Percentiles rank a stretch among this genome's conserved stretches.
These are phyloP conservation scores for Nemania bipapillata DNA, from an alignment of 2,329 filamentous ascomycete species.

Conservation along the genomic window DNA sequence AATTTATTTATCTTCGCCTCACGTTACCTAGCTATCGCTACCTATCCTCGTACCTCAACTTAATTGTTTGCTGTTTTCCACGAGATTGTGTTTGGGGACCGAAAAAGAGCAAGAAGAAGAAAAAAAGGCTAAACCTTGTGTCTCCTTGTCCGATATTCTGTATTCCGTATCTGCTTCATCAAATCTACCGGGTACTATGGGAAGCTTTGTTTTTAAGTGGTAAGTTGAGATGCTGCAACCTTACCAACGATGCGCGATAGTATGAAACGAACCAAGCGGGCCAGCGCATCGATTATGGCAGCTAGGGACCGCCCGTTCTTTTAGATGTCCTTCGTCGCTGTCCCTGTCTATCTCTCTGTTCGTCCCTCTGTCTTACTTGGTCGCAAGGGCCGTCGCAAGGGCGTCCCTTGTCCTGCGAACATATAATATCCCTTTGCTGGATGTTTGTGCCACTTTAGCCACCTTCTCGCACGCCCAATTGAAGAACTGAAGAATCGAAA, in stretches of 20 bases:
- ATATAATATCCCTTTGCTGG: conserved; percentile 12
- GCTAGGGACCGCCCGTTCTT: conserved; percentile 2
- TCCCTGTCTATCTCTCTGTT: neutral
- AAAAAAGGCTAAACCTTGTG: conserved; percentile 5
- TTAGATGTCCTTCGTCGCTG: neutral
- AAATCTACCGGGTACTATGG: conserved; percentile 60
- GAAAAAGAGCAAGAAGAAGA: too few relatives aligned
- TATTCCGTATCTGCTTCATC: neutral
- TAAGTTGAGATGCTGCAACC: conserved; percentile 56
- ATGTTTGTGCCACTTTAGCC: conserved; percentile 19
- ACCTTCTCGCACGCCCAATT: neutral
- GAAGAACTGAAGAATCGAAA: conserved; percentile 7
- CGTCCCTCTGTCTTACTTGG: neutral
- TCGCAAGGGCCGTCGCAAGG: conserved; percentile 12
- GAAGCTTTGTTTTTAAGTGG: conserved; percentile 77
- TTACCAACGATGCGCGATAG: conserved; percentile 5
- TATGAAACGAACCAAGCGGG: neutral
- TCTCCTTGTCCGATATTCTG: conserved; percentile 16
- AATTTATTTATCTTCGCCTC: neutral
- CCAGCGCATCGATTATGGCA: conserved; percentile 4
- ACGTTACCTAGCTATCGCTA: conserved; percentile 5
- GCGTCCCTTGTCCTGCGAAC: neutral
- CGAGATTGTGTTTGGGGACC: conserved; percentile 11
- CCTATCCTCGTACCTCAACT: conserved; percentile 5
- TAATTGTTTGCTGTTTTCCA: neutral